A percentile compares a stretch with the other conserved stretches of the same genome.
Evolutionary conservation across 1,284 basidiomycete genomes (phyloP).

Genomic region (Cystobasidiaceae sp.): DNA sequence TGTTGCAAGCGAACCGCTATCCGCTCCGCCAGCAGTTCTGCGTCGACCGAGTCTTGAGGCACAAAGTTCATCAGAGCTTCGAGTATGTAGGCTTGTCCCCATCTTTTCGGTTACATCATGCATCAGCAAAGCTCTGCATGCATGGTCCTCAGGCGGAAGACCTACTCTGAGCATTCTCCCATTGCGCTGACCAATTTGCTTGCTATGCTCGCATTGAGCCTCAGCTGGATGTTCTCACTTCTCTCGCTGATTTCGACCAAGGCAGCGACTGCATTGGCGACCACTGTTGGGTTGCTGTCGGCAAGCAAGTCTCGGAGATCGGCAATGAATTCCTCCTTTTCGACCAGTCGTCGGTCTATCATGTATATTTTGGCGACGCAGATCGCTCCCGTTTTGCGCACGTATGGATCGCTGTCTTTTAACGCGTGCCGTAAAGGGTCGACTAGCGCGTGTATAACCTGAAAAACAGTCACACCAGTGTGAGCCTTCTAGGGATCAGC

Average conservation of each 20-base stretch:
- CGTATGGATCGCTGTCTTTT: conserved; percentile 85
- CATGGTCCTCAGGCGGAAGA: conserved; percentile 30
- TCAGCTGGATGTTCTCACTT: conserved; percentile 82
- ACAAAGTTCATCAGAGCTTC: conserved; percentile 90
- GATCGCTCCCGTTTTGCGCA: conserved; percentile 92
- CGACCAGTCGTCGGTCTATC: conserved; percentile 75
- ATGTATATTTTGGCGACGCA: conserved; percentile 84
- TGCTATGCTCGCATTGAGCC: conserved; percentile 72
- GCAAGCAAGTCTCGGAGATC: conserved; percentile 80
- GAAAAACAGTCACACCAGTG: neutral
- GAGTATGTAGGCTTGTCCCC: conserved; percentile 98
- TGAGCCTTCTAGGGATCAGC: neutral
- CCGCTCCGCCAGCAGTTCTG: conserved; percentile 87
- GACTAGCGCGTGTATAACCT: conserved; percentile 66
- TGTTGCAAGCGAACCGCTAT: conserved; percentile 86
- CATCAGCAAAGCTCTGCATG: conserved; percentile 2
- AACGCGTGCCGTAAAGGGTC: conserved; percentile 82
- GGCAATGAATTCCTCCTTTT: conserved; percentile 77
- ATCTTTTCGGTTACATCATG: conserved; percentile 54
- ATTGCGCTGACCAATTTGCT: conserved; percentile 78
- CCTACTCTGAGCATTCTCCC: conserved; percentile 85
- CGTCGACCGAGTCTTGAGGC: conserved; percentile 78
- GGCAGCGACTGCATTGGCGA: conserved; percentile 91
- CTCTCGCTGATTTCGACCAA: conserved; percentile 84
- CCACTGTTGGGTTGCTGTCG: conserved; percentile 89